Evolutionary conservation across 768 basidiomycete genomes (phyloP), one percentile per base, ranked within the genome.

Genomic region (Trametes elegans): DNA sequence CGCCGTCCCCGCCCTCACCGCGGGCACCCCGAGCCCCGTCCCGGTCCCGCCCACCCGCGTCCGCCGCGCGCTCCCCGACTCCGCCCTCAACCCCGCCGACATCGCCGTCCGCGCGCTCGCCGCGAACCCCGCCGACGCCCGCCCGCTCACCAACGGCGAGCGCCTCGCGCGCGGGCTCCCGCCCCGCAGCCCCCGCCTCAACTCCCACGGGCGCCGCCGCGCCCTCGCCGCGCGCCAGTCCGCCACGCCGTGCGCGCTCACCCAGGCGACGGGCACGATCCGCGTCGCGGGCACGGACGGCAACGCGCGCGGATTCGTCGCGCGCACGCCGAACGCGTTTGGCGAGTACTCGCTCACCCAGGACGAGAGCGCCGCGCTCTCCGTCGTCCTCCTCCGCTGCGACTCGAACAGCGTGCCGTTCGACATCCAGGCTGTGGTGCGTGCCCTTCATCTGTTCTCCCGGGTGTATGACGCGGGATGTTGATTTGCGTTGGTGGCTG

Each of bases 281-380:
- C 49, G 31, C 40, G 57, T 60, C 48, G 38, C 50, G 7, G 53
- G 48, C 16, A 6, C 35, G 5, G 14, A 39, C 9, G 47, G 31
- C 27, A 48, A 38, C 41, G 29, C 29, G n/a, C 28, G 42, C 31
- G 40, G 50, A 21, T 58, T 44, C 48, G 45, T 62, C 19, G 29
- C 40, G 8, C 16, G 23, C 23, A n/a, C 24, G 9, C 49, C 51
- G 21, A 64, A 64, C 57, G 47, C 21, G 29, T 64, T 57, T 29
- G 64, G 64, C 14, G 59, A 64, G 58, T 64, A 59, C 36, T 40
- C 45, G 18, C 43, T 55, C 48, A 61, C 61, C 7, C 34, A 48
- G 14, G 48, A 53, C 21, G 36, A 50, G 0, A 26, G 18, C 21
- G 34, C 57, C 35, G 64, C 64, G 11, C 52, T 64, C 8, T 28